Conservation (phyloP, 148 eudicot genomes). For the Fallopia convolvulus region DNA sequence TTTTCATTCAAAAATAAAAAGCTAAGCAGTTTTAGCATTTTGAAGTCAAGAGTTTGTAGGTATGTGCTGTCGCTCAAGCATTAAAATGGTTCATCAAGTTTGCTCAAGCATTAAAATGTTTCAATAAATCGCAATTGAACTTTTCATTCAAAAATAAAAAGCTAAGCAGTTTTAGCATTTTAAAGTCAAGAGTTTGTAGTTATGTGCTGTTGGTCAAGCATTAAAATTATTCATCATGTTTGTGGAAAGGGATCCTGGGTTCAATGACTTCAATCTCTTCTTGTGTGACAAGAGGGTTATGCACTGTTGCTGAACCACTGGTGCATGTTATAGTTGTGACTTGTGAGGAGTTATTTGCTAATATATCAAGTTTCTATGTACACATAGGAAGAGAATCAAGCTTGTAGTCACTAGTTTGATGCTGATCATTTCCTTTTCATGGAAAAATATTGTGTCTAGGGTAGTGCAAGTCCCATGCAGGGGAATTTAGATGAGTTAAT, state of each 20-base stretch:
- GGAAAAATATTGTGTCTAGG: neutral
- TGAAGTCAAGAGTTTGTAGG: neutral
- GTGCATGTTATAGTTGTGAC: neutral
- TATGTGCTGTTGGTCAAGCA: too few relatives aligned
- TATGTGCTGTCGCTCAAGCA: too few relatives aligned
- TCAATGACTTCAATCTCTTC: too few relatives aligned
- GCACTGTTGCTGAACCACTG: neutral
- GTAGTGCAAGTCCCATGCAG: too few relatives aligned
- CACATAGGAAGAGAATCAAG: neutral
- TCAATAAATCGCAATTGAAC: too few relatives aligned
- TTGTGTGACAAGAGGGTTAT: neutral
- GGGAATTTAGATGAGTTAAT: too few relatives aligned
- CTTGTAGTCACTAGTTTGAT: neutral
- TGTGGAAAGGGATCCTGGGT: too few relatives aligned
- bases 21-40: neutral
- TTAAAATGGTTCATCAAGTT: too few relatives aligned
- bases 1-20: neutral
- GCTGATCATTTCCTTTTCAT: neutral
- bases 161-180: neutral
- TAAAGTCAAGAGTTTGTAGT: neutral
- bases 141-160: too few relatives aligned
- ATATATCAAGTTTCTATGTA: neutral
- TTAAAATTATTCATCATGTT: too few relatives aligned
- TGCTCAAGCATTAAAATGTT: too few relatives aligned
- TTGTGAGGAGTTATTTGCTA: neutral